Evolutionary conservation across 805 yeast species (phyloP).

Genomic region (Candida gorgasii): DNA sequence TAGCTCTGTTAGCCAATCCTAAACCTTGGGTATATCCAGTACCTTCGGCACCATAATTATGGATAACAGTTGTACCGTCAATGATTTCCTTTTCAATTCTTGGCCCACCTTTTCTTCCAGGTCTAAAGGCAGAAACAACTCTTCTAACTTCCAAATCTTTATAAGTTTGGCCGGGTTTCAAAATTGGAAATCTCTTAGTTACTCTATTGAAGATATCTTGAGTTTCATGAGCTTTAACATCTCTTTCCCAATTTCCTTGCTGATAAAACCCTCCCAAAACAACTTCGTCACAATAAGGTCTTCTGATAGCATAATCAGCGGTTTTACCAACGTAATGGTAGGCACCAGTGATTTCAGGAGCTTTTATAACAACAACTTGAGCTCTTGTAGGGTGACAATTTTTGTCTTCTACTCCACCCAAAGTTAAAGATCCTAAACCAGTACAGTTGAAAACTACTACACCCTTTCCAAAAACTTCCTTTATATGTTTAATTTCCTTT

Average conservation of each 20-base stretch:
- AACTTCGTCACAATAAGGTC: conserved; percentile 65
- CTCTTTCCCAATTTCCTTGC: conserved; percentile 61
- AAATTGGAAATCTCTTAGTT: conserved; percentile 48
- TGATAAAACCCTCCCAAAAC: conserved; percentile 77
- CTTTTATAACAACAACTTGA: conserved; percentile 71
- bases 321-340: conserved; percentile 26
- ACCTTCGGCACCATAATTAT: conserved; percentile 44
- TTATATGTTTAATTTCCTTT: conserved; percentile 22
- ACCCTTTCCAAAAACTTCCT: conserved; percentile 33
- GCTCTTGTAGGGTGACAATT: conserved; percentile 75
- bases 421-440: conserved; percentile 64
- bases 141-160: conserved; percentile 54
- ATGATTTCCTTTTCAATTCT: conserved; percentile 59
- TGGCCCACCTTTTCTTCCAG: conserved; percentile 76
- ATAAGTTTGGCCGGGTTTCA: conserved; percentile 36
- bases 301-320: conserved; percentile 68
- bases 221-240: conserved; percentile 57
- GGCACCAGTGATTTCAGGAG: conserved; percentile 55
- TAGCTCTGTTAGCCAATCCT: conserved; percentile 1
- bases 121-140: conserved; percentile 75
- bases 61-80: conserved; percentile 43
- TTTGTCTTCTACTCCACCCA: conserved; percentile 67
- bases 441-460: conserved; percentile 67
- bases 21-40: conserved; percentile 6
- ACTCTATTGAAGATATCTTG: conserved; percentile 64